These are phyloP conservation scores for Chlamydomonas applanata DNA, from an alignment of 139 green algal species.

Conservation along the genomic window DNA sequence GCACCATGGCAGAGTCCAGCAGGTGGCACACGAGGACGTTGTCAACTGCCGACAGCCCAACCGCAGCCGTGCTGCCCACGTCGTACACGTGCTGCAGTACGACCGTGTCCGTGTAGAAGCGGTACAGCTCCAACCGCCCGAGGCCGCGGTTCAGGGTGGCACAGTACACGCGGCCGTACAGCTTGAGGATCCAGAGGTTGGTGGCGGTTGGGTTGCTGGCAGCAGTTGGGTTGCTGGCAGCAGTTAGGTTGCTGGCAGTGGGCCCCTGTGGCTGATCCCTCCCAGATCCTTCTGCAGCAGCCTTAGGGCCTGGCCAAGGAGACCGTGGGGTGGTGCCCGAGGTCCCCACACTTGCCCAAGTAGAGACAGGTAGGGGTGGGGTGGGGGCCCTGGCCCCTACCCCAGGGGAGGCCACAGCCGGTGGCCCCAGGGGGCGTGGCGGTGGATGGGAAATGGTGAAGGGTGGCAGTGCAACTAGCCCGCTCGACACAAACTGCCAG, in stretches of 20 bases:
- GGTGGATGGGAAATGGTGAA: conserved; percentile 30
- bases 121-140: conserved; percentile 53
- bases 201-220: too few species aligned
- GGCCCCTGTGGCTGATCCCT: too few species aligned
- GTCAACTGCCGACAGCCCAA: conserved; percentile 36
- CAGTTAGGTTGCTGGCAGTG: too few species aligned
- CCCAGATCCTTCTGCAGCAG: too few species aligned
- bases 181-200: conserved; percentile 1
- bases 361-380: too few species aligned
- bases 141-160: conserved; percentile 35
- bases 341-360: too few species aligned
- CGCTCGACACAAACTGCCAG: conserved; percentile 52
- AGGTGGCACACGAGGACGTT: conserved; percentile 33
- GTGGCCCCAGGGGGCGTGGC: too few species aligned
- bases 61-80: conserved; percentile 16
- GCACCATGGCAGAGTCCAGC: conserved; percentile 5
- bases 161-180: conserved; percentile 63
- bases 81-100: conserved; percentile 53
- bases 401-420: too few species aligned
- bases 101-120: conserved; percentile 62
- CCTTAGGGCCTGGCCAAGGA: too few species aligned
- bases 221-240: too few species aligned
- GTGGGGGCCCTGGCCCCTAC: too few species aligned
- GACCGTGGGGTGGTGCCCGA: too few species aligned
- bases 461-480: conserved; percentile 51